Conservation (phyloP, 306 rosid genomes). For the Macrotyloma uniflorum region DNA sequence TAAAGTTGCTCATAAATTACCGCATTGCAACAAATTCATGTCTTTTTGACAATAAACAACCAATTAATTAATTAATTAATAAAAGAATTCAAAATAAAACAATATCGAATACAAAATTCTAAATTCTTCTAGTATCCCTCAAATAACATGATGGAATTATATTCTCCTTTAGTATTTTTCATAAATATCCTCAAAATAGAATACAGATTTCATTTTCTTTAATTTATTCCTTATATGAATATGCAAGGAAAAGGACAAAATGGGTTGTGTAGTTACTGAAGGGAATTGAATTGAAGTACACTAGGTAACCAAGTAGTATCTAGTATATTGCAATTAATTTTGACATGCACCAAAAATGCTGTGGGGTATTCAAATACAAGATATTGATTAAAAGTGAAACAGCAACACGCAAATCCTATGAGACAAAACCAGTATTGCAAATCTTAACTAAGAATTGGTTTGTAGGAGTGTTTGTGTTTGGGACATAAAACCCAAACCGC, state of each 20-base stretch:
- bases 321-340: neutral
- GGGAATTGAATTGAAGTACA: constrained; percentile 12
- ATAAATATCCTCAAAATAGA: neutral
- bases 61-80: neutral
- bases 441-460: constrained; percentile 1
- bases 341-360: constrained; percentile 6
- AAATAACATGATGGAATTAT: neutral
- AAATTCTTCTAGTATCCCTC: neutral
- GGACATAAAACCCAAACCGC: constrained; percentile 41
- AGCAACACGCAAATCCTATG: constrained; percentile 36
- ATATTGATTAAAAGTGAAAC: neutral
- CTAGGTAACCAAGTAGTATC: neutral
- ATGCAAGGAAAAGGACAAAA: neutral
- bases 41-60: neutral
- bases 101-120: neutral
- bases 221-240: neutral
- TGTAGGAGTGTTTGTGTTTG: neutral
- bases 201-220: neutral
- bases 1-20: constrained; percentile 17
- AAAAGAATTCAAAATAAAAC: neutral
- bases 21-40: neutral
- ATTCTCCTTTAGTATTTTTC: neutral
- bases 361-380: neutral
- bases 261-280: neutral
- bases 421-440: neutral